phyloP scores from a whole-genome alignment of 2,329 filamentous ascomycete genomes.

The Pseudocercospora cruenta region DNA sequence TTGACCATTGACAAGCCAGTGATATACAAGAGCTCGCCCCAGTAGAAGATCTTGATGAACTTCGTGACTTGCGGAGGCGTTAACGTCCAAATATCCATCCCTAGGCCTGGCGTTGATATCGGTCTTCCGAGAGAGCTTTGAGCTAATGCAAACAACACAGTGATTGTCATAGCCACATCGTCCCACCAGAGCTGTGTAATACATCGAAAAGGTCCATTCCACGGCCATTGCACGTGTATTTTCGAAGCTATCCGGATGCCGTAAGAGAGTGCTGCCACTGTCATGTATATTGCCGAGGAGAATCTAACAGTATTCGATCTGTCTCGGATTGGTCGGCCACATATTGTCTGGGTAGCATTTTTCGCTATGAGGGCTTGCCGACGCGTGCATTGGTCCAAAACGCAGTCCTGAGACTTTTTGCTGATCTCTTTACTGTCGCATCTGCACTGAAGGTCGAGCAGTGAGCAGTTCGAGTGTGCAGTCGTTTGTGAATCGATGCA shows the following conservation, averaged over 20 bases:
- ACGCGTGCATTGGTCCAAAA: constrained; percentile 12
- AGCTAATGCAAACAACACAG: constrained; percentile 17
- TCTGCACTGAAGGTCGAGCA: constrained; percentile 27
- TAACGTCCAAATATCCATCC: constrained; percentile 25
- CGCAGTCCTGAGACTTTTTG: constrained; percentile 12
- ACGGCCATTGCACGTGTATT: constrained; percentile 11
- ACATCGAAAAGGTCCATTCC: constrained; percentile 6
- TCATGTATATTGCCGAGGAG: constrained; percentile 8
- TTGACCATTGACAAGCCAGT: constrained; percentile 14
- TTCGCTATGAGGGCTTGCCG: constrained; percentile 15
- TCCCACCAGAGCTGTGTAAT: constrained; percentile 26
- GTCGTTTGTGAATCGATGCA: background rate
- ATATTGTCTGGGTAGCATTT: constrained; percentile 26
- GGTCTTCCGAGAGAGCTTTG: background rate
- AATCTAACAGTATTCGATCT: constrained; percentile 8
- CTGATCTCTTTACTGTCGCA: constrained; percentile 20
- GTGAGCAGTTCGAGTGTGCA: constrained; percentile 21
- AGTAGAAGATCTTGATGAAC: constrained; percentile 15
- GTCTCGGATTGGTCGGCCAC: constrained; percentile 20
- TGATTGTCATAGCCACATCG: constrained; percentile 23
- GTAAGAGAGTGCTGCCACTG: constrained; percentile 19
- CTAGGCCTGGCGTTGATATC: constrained; percentile 24
- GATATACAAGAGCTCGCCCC: constrained; percentile 17
- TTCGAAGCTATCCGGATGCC: constrained; percentile 22
- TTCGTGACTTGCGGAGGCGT: constrained; percentile 18